These are phyloP conservation scores for Talaromyces sp. DNA, from an alignment of 2,329 filamentous ascomycete genomes.

Conservation along the genomic window DNA sequence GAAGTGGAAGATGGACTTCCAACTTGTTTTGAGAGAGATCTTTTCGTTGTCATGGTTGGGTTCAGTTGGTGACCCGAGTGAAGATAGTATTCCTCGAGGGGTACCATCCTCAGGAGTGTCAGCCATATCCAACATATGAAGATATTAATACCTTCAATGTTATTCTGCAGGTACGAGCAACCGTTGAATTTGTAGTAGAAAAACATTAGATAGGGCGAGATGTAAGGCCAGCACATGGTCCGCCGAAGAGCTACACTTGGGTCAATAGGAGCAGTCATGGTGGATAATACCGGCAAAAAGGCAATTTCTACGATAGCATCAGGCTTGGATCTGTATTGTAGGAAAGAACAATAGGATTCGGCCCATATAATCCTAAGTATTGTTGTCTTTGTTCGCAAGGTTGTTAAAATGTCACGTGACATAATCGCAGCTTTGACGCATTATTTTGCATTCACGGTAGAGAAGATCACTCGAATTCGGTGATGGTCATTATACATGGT, in stretches of 20 bases:
- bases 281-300: background rate
- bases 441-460: background rate
- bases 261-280: background rate
- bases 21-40: conserved; percentile 28
- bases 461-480: background rate
- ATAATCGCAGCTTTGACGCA: background rate
- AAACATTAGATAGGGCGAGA: background rate
- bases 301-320: background rate
- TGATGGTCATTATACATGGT: conserved; percentile 8
- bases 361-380: conserved; percentile 11
- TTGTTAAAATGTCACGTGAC: conserved; percentile 9
- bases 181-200: background rate
- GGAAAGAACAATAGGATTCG: conserved; percentile 14
- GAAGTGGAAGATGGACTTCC: conserved; percentile 67
- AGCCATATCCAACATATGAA: background rate
- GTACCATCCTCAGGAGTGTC: background rate
- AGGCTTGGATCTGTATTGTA: background rate
- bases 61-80: background rate
- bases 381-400: conserved; percentile 13
- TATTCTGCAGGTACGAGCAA: background rate
- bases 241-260: background rate
- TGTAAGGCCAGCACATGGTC: background rate
- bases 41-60: background rate
- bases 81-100: background rate
- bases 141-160: background rate